phyloP scores from a whole-genome alignment of 2,329 filamentous ascomycete genomes.

The Fusarium sp. region DNA sequence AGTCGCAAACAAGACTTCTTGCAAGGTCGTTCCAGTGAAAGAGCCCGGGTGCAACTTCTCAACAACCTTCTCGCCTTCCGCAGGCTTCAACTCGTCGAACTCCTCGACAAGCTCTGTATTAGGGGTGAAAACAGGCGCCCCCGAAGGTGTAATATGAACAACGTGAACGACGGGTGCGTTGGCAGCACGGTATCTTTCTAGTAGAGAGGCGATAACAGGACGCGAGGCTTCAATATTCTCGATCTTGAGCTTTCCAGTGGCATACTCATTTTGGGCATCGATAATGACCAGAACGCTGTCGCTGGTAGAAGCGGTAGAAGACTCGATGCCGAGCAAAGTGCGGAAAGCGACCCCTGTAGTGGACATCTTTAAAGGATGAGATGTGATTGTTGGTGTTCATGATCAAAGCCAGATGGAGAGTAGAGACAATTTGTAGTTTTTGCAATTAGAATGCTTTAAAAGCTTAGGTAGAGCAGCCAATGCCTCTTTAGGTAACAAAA shows the following conservation, averaged over 20 bases:
- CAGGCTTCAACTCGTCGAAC: slow-evolving; percentile 68
- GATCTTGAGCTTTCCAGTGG: slow-evolving; percentile 66
- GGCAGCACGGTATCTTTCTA: slow-evolving; percentile 68
- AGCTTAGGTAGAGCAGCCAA: not conserved
- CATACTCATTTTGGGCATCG: slow-evolving; percentile 78
- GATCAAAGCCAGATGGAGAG: not conserved
- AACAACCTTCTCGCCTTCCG: slow-evolving; percentile 66
- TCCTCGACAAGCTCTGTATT: slow-evolving; percentile 68
- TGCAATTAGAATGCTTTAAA: not conserved
- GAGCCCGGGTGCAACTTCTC: slow-evolving; percentile 67
- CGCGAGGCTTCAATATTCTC: slow-evolving; percentile 64
- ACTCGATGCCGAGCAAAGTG: slow-evolving; percentile 63
- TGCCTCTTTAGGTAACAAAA: not conserved
- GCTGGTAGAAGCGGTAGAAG: slow-evolving; percentile 65
- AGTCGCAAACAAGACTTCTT: slow-evolving; percentile 59
- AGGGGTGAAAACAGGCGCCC: slow-evolving; percentile 74
- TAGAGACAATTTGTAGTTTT: not conserved
- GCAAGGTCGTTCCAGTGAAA: slow-evolving; percentile 70
- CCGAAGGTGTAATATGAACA: slow-evolving; percentile 67
- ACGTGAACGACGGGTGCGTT: slow-evolving; percentile 69
- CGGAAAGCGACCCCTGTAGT: slow-evolving; percentile 52
- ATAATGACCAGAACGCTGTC: slow-evolving; percentile 74
- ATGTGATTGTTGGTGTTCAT: not conserved
- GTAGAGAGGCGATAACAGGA: slow-evolving; percentile 65
- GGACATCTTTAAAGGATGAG: not conserved